Evolutionary conservation across 179 eudicot genomes (phyloP).

Genomic region (Vitellaria paradoxa): DNA sequence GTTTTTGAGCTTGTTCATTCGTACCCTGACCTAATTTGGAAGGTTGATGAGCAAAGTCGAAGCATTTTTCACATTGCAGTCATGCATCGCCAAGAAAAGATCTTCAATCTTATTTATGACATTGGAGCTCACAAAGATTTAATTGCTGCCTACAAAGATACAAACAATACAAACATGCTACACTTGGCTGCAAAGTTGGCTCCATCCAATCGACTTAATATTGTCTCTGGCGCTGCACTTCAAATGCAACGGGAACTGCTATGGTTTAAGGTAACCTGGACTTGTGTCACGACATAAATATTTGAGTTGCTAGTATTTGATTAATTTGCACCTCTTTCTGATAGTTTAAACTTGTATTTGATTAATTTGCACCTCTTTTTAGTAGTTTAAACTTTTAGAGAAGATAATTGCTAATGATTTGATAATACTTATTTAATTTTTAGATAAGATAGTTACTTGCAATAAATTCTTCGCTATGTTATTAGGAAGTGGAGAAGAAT

Average conservation of each 20-base stretch:
- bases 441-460: background rate
- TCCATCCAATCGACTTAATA: conserved; percentile 15
- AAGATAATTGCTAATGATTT: too few species aligned
- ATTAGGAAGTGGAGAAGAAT: conserved; percentile 27
- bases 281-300: too few species aligned
- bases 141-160: conserved; percentile 13
- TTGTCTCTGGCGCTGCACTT: conserved; percentile 29
- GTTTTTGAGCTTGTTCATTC: conserved; percentile 13
- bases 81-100: conserved; percentile 19
- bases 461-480: background rate
- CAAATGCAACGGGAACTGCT: conserved; percentile 36
- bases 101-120: conserved; percentile 27
- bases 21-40: conserved; percentile 28
- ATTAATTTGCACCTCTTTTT: too few species aligned
- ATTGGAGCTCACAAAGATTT: conserved; percentile 25
- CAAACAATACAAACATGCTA: conserved; percentile 18
- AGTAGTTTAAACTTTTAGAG: too few species aligned
- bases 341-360: too few species aligned
- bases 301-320: too few species aligned
- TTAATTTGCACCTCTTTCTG: too few species aligned
- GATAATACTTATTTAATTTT: too few species aligned
- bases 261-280: conserved; percentile 28
- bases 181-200: conserved; percentile 33
- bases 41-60: conserved; percentile 12
- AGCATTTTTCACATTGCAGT: conserved; percentile 33